Evolutionary conservation across 2,329 filamentous ascomycete species (phyloP).

Genomic region (Aspergillus transmontanensis): DNA sequence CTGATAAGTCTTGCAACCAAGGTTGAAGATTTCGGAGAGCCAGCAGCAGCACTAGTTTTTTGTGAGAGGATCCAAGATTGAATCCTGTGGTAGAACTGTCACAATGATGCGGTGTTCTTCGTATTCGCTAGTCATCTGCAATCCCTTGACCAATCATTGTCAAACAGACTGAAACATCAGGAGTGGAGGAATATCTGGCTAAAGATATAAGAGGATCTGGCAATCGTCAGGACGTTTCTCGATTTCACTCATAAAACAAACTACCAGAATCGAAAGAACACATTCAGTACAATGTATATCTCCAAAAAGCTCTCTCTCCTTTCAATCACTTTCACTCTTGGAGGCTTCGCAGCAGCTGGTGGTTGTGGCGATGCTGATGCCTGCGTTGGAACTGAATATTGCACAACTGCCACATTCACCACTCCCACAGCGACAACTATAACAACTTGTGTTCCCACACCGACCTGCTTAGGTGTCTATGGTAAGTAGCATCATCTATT

Average conservation of each 20-base stretch:
- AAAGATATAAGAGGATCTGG: neutral
- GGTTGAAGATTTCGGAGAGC: neutral
- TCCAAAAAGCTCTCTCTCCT: neutral
- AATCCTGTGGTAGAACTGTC: neutral
- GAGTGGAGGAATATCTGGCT: neutral
- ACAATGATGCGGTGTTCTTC: neutral
- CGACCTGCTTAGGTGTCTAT: neutral
- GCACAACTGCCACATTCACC: slow-evolving; percentile 26
- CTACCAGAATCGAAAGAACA: neutral
- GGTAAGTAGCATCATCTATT: neutral
- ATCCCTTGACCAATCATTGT: neutral
- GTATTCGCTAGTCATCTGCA: neutral
- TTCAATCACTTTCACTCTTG: neutral
- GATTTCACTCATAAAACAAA: neutral
- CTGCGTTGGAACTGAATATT: slow-evolving; percentile 25
- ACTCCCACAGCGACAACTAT: slow-evolving; percentile 8
- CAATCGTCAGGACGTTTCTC: no score
- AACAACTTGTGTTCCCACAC: slow-evolving; percentile 3
- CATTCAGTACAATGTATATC: neutral
- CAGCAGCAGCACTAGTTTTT: neutral
- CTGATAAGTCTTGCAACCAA: neutral
- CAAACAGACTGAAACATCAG: neutral
- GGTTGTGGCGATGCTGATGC: slow-evolving; percentile 21
- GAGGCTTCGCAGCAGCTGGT: neutral
- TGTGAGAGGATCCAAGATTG: neutral